A percentile compares a stretch with the other conserved stretches of the same genome.
Conservation (phyloP, 352 stramenopile species). For the Phytophthora pini region DNA sequence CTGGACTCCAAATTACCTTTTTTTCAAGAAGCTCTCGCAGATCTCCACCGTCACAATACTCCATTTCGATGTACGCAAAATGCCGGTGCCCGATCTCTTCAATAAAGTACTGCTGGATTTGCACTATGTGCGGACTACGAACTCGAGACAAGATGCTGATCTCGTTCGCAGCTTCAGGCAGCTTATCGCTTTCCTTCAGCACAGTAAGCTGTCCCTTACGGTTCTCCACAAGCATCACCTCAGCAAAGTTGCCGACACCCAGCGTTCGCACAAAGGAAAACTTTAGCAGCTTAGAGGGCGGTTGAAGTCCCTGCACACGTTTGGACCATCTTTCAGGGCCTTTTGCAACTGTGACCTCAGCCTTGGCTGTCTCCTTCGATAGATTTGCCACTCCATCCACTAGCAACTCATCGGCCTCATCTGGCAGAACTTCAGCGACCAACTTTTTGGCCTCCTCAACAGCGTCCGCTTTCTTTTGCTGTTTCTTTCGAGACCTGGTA, state of each 20-base stretch:
- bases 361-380: slow-evolving; percentile 26
- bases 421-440: slow-evolving; percentile 28
- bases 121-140: slow-evolving; percentile 67
- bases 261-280: slow-evolving; percentile 72
- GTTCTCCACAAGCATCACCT: slow-evolving; percentile 77
- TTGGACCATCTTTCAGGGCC: slow-evolving; percentile 60
- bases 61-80: slow-evolving; percentile 88
- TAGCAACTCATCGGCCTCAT: slow-evolving; percentile 33
- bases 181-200: slow-evolving; percentile 85
- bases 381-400: slow-evolving; percentile 31
- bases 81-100: slow-evolving; percentile 78
- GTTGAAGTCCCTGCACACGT: slow-evolving; percentile 47
- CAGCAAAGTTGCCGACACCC: slow-evolving; percentile 74
- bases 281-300: slow-evolving; percentile 67
- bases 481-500: not conserved
- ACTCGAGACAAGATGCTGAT: slow-evolving; percentile 70
- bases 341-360: slow-evolving; percentile 40
- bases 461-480: slow-evolving; percentile 21
- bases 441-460: slow-evolving; percentile 24
- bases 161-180: slow-evolving; percentile 82
- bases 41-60: slow-evolving; percentile 77
- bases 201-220: slow-evolving; percentile 50
- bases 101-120: slow-evolving; percentile 79
- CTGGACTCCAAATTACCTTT: slow-evolving; percentile 26
- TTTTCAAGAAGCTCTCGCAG: slow-evolving; percentile 45